phyloP scores from a whole-genome alignment of 1,284 basidiomycete genomes.

The Sporisorium iseilematis-ciliati region DNA sequence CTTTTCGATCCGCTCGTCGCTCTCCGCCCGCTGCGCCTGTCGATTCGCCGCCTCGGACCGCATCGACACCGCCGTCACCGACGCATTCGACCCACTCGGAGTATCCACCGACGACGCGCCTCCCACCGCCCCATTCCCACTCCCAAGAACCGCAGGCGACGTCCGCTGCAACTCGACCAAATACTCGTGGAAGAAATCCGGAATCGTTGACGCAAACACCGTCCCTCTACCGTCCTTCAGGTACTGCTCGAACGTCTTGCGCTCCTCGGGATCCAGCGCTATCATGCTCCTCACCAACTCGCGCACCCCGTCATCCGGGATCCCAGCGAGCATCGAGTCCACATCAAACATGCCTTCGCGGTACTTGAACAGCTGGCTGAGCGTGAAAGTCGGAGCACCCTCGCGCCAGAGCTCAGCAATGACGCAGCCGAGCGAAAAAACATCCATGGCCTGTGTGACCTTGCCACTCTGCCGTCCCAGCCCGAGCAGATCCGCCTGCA shows the following conservation, averaged over 20 bases:
- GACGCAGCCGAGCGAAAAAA: conserved; percentile 95
- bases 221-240: conserved; percentile 79
- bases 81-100: conserved; percentile 39
- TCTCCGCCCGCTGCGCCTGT: conserved; percentile 42
- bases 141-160: conserved; percentile 14
- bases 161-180: conserved; percentile 81
- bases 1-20: conserved; percentile 66
- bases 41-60: conserved; percentile 24
- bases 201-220: conserved; percentile 91
- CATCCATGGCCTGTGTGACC: conserved; percentile 96
- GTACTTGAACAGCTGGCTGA: conserved; percentile 96
- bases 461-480: conserved; percentile 76
- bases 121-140: conserved; percentile 5
- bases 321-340: conserved; percentile 79
- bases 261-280: conserved; percentile 78
- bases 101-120: conserved; percentile 29
- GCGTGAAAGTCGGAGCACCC: conserved; percentile 90
- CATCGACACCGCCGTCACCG: conserved; percentile 38
- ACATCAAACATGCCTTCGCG: conserved; percentile 85
- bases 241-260: conserved; percentile 87
- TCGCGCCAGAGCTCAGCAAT: conserved; percentile 96
- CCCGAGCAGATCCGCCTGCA: conserved; percentile 56
- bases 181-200: conserved; percentile 92
- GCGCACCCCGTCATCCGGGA: conserved; percentile 84
- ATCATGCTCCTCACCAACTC: conserved; percentile 88